These are phyloP conservation scores for Cutaneotrichosporon sp. DNA, from an alignment of 1,284 basidiomycete genomes.

Conservation along the genomic window DNA sequence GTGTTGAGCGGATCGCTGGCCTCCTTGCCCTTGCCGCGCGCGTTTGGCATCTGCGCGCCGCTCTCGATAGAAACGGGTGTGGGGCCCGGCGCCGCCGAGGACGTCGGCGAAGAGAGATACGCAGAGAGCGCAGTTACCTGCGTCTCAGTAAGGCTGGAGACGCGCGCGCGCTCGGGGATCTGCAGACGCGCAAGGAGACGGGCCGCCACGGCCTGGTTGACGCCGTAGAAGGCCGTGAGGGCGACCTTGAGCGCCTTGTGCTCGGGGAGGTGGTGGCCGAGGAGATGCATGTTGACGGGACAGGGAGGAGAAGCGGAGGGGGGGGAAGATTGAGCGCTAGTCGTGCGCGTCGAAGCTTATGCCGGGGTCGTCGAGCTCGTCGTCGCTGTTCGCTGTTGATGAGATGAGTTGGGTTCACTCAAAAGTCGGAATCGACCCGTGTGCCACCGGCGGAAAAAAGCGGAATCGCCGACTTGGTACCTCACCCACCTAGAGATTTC, in stretches of 20 bases:
- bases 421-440: conserved; percentile 19
- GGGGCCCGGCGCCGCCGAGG: conserved; percentile 35
- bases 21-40: conserved; percentile 14
- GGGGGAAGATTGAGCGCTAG: not conserved
- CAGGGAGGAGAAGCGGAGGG: not conserved
- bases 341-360: not conserved
- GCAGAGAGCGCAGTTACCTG: conserved; percentile 59
- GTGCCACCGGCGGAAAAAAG: conserved; percentile 16
- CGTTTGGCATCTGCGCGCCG: conserved; percentile 3
- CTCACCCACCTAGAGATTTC: not conserved
- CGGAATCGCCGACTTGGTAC: not conserved
- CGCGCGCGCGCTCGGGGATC: conserved; percentile 54
- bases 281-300: conserved; percentile 49
- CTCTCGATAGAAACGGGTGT: conserved; percentile 35
- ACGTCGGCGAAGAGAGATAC: conserved; percentile 58
- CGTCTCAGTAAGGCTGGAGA: conserved; percentile 54
- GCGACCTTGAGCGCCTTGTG: conserved; percentile 57
- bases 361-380: not conserved
- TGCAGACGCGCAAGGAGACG: conserved; percentile 57
- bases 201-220: conserved; percentile 54
- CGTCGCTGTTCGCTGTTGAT: not conserved
- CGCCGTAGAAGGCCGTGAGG: conserved; percentile 58
- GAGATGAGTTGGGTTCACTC: conserved; percentile 2
- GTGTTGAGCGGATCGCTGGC: conserved; percentile 52
- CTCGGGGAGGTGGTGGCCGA: conserved; percentile 56